Conservation (phyloP, 768 basidiomycete genomes). For the Chiua virens region DNA sequence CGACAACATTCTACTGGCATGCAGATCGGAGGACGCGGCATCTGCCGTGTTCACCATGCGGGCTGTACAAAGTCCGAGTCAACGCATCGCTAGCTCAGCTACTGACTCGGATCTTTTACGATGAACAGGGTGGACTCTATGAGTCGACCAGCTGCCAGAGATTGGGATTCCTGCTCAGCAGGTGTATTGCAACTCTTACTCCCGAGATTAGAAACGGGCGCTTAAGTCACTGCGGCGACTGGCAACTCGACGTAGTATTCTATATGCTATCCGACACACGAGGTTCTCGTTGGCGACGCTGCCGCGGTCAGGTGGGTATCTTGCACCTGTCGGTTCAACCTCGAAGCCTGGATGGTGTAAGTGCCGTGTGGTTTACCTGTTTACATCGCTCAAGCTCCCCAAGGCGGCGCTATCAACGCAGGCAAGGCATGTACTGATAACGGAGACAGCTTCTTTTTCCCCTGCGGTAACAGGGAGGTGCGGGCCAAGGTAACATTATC, state of each 20-base stretch:
- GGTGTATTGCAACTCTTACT: too few species aligned
- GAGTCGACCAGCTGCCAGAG: slow-evolving; percentile 10
- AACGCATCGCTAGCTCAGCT: background rate
- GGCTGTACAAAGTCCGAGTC: slow-evolving; percentile 40
- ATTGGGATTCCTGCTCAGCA: background rate
- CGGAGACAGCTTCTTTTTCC: slow-evolving; percentile 57
- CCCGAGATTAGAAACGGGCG: too few species aligned
- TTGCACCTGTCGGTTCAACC: slow-evolving; percentile 44
- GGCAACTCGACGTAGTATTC: slow-evolving; percentile 54
- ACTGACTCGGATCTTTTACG: slow-evolving; percentile 5
- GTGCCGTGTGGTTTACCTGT: slow-evolving; percentile 56
- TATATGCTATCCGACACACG: slow-evolving; percentile 41
- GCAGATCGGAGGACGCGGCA: slow-evolving; percentile 42
- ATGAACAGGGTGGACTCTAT: slow-evolving; percentile 54
- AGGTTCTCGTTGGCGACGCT: slow-evolving; percentile 68
- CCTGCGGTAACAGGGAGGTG: slow-evolving; percentile 52
- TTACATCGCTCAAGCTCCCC: slow-evolving; percentile 58
- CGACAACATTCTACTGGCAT: slow-evolving; percentile 54
- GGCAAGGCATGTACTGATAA: slow-evolving; percentile 58
- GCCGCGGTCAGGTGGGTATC: slow-evolving; percentile 59
- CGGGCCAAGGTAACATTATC: slow-evolving; percentile 44
- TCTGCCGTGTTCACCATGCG: slow-evolving; percentile 59
- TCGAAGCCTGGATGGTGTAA: slow-evolving; percentile 56
- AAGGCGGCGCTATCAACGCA: slow-evolving; percentile 53
- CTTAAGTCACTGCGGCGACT: too few species aligned